These are phyloP conservation scores for Irpex sp. DNA, from an alignment of 1,284 basidiomycete genomes.

Conservation along the genomic window DNA sequence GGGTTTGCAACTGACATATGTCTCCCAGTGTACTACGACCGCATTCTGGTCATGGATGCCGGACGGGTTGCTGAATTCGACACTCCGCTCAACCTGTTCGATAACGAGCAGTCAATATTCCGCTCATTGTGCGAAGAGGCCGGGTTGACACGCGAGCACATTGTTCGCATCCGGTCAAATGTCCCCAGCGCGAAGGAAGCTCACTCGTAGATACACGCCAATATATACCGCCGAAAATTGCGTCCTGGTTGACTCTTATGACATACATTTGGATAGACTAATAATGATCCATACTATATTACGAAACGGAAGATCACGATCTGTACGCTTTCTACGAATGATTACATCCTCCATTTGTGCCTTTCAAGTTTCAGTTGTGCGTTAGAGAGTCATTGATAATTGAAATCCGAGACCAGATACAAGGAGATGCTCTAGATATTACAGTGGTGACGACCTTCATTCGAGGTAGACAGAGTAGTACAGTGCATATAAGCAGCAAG, in stretches of 20 bases:
- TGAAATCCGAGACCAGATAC: not conserved
- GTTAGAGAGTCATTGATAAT: not conserved
- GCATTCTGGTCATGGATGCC: slow-evolving; percentile 72
- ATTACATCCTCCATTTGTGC: not conserved
- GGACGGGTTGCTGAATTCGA: slow-evolving; percentile 75
- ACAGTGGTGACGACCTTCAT: no score
- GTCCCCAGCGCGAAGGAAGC: not conserved
- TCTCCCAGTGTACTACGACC: slow-evolving; percentile 63
- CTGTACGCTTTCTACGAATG: not conserved
- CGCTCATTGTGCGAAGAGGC: slow-evolving; percentile 74
- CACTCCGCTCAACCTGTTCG: slow-evolving; percentile 73
- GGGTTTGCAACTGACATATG: not conserved
- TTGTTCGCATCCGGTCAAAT: slow-evolving; percentile 38
- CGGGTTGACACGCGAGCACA: slow-evolving; percentile 54
- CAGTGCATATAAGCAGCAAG: no score
- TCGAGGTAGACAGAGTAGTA: no score
- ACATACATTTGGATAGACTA: not conserved
- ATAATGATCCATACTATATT: not conserved
- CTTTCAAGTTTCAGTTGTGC: not conserved
- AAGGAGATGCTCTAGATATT: not conserved
- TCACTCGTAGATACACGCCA: no score
- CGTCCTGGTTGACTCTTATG: not conserved
- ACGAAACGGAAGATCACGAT: not conserved
- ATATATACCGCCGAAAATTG: no score
- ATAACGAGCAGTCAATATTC: slow-evolving; percentile 69